These are phyloP conservation scores for Discostella stelligera DNA, from an alignment of 352 stramenopile genomes.

Conservation along the genomic window DNA sequence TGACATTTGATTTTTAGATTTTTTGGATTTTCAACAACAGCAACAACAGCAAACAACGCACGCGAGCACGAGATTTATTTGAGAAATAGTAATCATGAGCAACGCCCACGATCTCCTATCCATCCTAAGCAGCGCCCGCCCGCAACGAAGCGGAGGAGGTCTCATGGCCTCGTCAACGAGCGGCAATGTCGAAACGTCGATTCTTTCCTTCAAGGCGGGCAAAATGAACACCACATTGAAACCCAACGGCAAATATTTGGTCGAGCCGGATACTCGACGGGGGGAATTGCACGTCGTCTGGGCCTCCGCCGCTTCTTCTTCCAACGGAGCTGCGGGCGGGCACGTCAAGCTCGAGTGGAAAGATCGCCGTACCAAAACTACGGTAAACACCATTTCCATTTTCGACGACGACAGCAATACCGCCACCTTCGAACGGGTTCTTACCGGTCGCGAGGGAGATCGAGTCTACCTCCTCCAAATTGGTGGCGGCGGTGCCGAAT, in stretches of 20 bases:
- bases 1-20: too few species aligned
- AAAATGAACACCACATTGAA: conserved; percentile 59
- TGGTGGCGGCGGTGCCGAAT: conserved; percentile 11
- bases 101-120: conserved; percentile 23
- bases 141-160: background rate
- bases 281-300: conserved; percentile 65
- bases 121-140: conserved; percentile 32
- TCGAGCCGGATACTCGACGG: conserved; percentile 55
- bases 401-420: background rate
- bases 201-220: conserved; percentile 69
- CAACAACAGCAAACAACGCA: too few species aligned
- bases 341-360: conserved; percentile 66
- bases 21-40: too few species aligned
- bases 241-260: conserved; percentile 61
- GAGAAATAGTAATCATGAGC: conserved; percentile 28
- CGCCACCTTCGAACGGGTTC: conserved; percentile 50
- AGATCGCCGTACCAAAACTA: conserved; percentile 64
- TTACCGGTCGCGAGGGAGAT: conserved; percentile 42
- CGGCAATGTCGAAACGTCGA: conserved; percentile 32
- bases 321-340: conserved; percentile 1
- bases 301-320: background rate
- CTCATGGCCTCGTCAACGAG: background rate
- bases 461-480: conserved; percentile 51
- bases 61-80: too few species aligned
- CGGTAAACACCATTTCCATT: conserved; percentile 49